A percentile compares a stretch with the other conserved stretches of the same genome.
phyloP scores from a whole-genome alignment of 1,139 yeast genomes.

The Yamadazyma kanchanaburiensis region DNA sequence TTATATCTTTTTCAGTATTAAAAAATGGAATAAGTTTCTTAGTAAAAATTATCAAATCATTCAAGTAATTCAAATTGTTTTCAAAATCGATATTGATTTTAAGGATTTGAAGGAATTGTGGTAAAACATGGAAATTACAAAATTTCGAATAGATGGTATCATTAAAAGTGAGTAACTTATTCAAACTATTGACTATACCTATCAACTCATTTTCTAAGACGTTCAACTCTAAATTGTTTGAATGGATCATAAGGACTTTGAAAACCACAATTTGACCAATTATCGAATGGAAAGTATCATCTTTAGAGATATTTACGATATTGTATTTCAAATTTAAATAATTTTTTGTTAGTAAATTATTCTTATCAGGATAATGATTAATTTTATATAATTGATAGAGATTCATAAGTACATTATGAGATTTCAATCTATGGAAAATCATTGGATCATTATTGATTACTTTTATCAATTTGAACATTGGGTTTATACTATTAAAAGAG shows the following conservation, averaged over 20 bases:
- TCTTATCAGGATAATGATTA: slow-evolving; percentile 17
- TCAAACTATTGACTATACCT: slow-evolving; percentile 20
- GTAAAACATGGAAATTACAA: slow-evolving; percentile 33
- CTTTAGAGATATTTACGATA: slow-evolving; percentile 14
- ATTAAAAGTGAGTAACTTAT: slow-evolving; percentile 19
- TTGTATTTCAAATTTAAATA: slow-evolving; percentile 15
- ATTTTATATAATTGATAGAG: slow-evolving; percentile 13
- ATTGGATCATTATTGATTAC: slow-evolving; percentile 12
- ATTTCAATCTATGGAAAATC: slow-evolving; percentile 15
- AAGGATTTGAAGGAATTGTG: slow-evolving; percentile 33
- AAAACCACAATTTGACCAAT: slow-evolving; percentile 25
- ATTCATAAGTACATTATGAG: slow-evolving; percentile 13
- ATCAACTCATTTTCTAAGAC: slow-evolving; percentile 21
- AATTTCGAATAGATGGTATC: slow-evolving; percentile 27
- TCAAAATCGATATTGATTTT: slow-evolving; percentile 27
- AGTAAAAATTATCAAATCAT: slow-evolving; percentile 12
- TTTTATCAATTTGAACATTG: slow-evolving; percentile 10
- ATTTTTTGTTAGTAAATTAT: slow-evolving; percentile 11
- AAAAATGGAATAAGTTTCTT: slow-evolving; percentile 7
- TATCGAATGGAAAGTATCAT: slow-evolving; percentile 13
- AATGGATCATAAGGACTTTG: slow-evolving; percentile 28
- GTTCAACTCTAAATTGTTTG: slow-evolving; percentile 18
- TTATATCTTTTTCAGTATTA: slow-evolving; percentile 8
- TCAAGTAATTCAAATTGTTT: slow-evolving; percentile 11
- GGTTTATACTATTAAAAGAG: slow-evolving; percentile 8